Conservation (phyloP, 2,329 filamentous ascomycete species). For the Alternaria solani region DNA sequence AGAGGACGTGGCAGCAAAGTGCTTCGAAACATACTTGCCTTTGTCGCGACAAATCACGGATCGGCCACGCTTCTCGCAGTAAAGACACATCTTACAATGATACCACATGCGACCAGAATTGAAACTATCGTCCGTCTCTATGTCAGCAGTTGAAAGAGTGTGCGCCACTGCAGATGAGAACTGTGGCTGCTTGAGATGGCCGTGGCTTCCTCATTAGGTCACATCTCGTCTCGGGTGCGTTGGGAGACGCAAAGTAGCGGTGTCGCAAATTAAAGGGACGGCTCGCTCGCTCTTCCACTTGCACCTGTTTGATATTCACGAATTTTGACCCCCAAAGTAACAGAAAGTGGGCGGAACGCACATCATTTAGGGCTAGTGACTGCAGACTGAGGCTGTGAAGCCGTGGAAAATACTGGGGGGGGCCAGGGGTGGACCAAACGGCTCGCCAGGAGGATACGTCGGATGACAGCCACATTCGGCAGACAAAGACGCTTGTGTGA, state of each 20-base stretch:
- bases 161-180: slow-evolving; percentile 3
- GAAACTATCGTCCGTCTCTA: neutral
- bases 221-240: neutral
- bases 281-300: neutral
- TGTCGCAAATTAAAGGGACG: slow-evolving; percentile 14
- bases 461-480: slow-evolving; percentile 15
- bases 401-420: neutral
- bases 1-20: neutral
- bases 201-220: slow-evolving; percentile 15
- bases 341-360: neutral
- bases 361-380: slow-evolving; percentile 10
- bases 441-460: slow-evolving; percentile 4
- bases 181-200: slow-evolving; percentile 37
- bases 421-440: slow-evolving; percentile 4
- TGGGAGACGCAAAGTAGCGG: slow-evolving; percentile 11
- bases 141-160: neutral
- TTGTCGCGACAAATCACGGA: neutral
- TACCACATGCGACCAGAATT: neutral
- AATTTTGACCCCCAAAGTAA: slow-evolving; percentile 8
- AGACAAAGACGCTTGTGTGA: slow-evolving; percentile 12
- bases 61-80: neutral
- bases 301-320: neutral
- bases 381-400: slow-evolving; percentile 21
- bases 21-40: neutral
- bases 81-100: neutral